Conservation (phyloP, 2,329 filamentous ascomycete species). For the Clarireedia paspali region DNA sequence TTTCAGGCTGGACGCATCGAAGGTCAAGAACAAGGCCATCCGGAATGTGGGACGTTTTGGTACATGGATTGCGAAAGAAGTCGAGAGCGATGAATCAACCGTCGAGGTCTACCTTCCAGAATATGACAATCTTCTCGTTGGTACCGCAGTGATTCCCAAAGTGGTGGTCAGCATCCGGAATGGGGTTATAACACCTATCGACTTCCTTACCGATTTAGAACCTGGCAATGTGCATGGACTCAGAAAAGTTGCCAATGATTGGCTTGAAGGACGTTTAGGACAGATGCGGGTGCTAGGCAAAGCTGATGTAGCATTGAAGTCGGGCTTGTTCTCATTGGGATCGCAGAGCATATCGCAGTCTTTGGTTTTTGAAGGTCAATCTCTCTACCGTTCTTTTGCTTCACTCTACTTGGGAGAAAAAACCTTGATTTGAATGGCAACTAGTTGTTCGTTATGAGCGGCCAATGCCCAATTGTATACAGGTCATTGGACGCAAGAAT, state of each 20-base stretch:
- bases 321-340: slow-evolving; percentile 73
- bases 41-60: slow-evolving; percentile 68
- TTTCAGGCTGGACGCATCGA: slow-evolving; percentile 70
- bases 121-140: slow-evolving; percentile 69
- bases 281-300: slow-evolving; percentile 65
- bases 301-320: slow-evolving; percentile 65
- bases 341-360: slow-evolving; percentile 68
- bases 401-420: slow-evolving; percentile 56
- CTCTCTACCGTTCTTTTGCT: slow-evolving; percentile 56
- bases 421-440: slow-evolving; percentile 30
- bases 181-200: slow-evolving; percentile 67
- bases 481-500: background rate
- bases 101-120: slow-evolving; percentile 77
- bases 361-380: slow-evolving; percentile 76
- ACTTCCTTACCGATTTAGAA: slow-evolving; percentile 69
- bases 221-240: slow-evolving; percentile 73
- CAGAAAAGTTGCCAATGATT: slow-evolving; percentile 76
- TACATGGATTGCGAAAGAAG: slow-evolving; percentile 71
- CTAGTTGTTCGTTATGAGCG: background rate
- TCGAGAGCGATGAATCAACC: slow-evolving; percentile 65
- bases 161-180: slow-evolving; percentile 71
- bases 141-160: slow-evolving; percentile 67
- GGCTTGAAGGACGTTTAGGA: slow-evolving; percentile 71
- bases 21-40: slow-evolving; percentile 63
- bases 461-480: slow-evolving; percentile 15